Base-by-base conservation (phyloP, 768 basidiomycete species). In the Coprinopsis marcescibilis region DNA sequence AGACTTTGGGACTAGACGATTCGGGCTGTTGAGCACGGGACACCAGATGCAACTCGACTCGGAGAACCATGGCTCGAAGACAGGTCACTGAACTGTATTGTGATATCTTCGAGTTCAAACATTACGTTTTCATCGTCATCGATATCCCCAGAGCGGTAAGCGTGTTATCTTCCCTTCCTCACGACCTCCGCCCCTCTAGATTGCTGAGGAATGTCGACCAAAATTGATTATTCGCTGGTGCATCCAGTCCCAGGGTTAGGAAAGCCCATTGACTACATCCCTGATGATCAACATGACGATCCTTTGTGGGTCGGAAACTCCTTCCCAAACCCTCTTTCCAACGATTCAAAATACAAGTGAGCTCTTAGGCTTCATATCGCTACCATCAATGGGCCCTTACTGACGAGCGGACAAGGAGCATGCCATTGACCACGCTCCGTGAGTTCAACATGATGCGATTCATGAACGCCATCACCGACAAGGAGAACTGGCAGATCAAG, bases 401-500 rank as follows among this genome's bases (percentile, higher is more conserved):
- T 10, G 17, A 3, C n/a, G 23, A 41, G 10, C n/a, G n/a, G 11
- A n/a, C n/a, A n/a, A n/a, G n/a, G n/a, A 45, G 43, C 13, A 11
- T 45, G 12, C 43, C 43, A n/a, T 11, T 45, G 15, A 45, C 52
- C 2, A 54, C 58, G 5, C 44, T 58, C 12, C 58, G 58, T 10
- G 62, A 62, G 47, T 49, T 59, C 11, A 50, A 45, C 1, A 60
- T 60, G 60, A 23, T 60, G 35, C 48, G 41, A 14, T 45, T 60
- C 43, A 62, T 64, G 57, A 58, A 60, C 41, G 17, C 42, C 15
- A 43, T 60, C 30, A 62, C 62, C 23, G 62, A 64, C 35, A 57
- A 57, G 45, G 47, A 39, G 0, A 49, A 57, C 14, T 64, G 62
- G 60, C 45, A 58, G 37, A 43, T 36, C 11, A 60, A 60, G 50